Base-by-base conservation (phyloP, 495 filamentous ascomycete species). In the Collariella sp. region DNA sequence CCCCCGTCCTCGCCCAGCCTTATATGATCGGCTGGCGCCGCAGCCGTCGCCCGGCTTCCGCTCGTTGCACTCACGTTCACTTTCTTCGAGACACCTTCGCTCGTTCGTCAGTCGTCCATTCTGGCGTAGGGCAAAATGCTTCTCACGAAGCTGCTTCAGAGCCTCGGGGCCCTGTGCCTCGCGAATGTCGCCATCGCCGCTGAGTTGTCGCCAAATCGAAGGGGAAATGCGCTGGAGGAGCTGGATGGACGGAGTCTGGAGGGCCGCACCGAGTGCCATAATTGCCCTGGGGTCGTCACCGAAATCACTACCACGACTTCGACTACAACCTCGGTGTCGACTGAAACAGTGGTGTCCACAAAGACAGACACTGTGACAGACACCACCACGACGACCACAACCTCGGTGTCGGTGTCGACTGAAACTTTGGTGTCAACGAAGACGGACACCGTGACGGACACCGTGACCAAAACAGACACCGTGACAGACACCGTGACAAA, bases 21-120 rank as follows among this genome's bases (percentile, higher is more conserved):
- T 67, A 67, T 67, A 67, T 66, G 53, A 56, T 50, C 54, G 54
- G 58, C 52, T 41, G 46, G 57, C 58, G 50, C 60, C 60, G 58
- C 58, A 42, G 15, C 50, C 40, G 33, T 33, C 48, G 44, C 38
- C 50, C 16, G 26, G 24, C 23, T n/a, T 41, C 33, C 50, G 49
- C 41, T 64, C 62, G 62, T 54, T 61, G 56, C 41, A 46, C 54
- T 38, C 59, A 60, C 62, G 33, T 43, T 65, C 62, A 54, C 45
- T 66, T 23, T 38, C 19, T 16, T 53, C 29, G 39, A 24, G 52
- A 54, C 46, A 38, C 20, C 52, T 45, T 49, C 59, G 18, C 47
- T 61, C 55, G 60, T 56, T 63, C 38, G 61, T 26, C 18, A 35
- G 45, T 6, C 49, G 41, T 42, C 55, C 43, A 40, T 34, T 54